Conservation (phyloP, 2,329 filamentous ascomycete genomes). For the Nannizzia gypsea region DNA sequence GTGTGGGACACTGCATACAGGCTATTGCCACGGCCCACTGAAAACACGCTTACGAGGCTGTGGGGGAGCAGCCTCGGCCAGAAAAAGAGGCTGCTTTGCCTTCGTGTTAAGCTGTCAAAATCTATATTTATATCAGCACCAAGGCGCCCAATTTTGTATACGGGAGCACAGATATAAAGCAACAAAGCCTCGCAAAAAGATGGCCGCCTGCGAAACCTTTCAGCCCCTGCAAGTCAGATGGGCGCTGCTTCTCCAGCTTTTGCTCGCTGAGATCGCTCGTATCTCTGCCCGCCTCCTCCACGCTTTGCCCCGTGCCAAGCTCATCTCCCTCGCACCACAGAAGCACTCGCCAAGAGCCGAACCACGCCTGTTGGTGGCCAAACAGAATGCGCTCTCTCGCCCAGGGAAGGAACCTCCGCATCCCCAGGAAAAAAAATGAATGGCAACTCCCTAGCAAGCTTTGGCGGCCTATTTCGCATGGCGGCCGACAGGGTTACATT, state of each 20-base stretch:
- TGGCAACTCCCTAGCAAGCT: not conserved
- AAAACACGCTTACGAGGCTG: not conserved
- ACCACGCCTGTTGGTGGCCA: not conserved
- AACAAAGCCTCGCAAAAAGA: not conserved
- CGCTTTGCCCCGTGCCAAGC: not conserved
- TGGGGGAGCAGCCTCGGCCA: slow-evolving; percentile 3
- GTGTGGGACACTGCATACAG: not conserved
- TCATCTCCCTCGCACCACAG: not conserved
- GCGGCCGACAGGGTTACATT: not conserved
- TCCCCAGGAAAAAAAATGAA: not conserved
- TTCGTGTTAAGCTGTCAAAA: not conserved
- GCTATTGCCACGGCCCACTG: not conserved
- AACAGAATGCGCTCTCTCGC: not conserved
- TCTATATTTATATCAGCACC: not conserved
- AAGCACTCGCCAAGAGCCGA: not conserved
- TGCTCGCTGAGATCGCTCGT: not conserved
- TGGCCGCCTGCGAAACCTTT: not conserved
- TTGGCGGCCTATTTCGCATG: not conserved
- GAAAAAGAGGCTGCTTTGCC: not conserved
- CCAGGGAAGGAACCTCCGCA: not conserved
- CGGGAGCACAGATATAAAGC: not conserved
- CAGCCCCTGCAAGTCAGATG: not conserved
- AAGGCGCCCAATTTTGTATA: not conserved
- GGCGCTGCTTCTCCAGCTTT: not conserved
- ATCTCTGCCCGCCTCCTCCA: not conserved